Evolutionary conservation across 495 filamentous ascomycete species (phyloP).

Genomic region (Hyaloscypha bicolor): DNA sequence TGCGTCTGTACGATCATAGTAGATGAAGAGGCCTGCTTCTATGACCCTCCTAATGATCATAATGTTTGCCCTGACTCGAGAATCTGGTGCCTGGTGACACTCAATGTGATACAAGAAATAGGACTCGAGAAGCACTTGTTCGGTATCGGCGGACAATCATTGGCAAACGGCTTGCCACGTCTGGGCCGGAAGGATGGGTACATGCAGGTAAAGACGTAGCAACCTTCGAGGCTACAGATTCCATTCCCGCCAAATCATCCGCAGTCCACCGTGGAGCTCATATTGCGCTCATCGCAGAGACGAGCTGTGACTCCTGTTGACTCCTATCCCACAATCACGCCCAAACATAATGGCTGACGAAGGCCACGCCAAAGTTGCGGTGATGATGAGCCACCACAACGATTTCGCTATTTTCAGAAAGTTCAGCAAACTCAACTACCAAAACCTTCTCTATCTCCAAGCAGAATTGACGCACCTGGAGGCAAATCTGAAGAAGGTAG

Average conservation of each 20-base stretch:
- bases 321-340: too few relatives aligned
- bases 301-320: too few relatives aligned
- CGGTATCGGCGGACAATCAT: background rate
- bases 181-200: background rate
- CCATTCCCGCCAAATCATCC: background rate
- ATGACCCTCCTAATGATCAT: too few relatives aligned
- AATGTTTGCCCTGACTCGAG: too few relatives aligned
- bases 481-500: conserved; percentile 27
- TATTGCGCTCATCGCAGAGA: background rate
- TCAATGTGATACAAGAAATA: too few relatives aligned
- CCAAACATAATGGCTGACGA: background rate
- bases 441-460: conserved; percentile 41
- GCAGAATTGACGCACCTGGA: conserved; percentile 36
- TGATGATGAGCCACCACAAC: conserved; percentile 10
- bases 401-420: conserved; percentile 33
- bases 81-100: too few relatives aligned
- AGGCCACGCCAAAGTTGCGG: conserved; percentile 4
- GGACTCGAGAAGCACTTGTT: background rate
- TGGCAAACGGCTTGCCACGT: background rate
- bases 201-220: background rate
- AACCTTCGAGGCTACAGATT: background rate
- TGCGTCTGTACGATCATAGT: too few relatives aligned
- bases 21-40: too few relatives aligned
- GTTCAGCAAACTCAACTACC: conserved; percentile 35
- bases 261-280: background rate